Evolutionary conservation across 352 stramenopile genomes (phyloP).

Genomic region (Pythium graminicola): DNA sequence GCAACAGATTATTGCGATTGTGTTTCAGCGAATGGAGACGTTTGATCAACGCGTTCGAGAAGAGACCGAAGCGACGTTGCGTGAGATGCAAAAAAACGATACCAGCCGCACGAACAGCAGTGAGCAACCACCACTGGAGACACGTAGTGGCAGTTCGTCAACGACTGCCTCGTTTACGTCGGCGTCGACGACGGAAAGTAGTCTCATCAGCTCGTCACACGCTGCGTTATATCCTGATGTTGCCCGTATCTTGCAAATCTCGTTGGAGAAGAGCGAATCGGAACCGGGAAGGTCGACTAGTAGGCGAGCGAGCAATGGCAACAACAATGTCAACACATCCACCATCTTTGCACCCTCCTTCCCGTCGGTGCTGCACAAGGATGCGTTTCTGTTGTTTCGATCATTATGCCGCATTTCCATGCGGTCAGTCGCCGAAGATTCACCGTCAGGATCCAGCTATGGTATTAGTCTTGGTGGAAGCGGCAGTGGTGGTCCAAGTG

Average conservation of each 20-base stretch:
- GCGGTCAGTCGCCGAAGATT: slow-evolving; percentile 92
- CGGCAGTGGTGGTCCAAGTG: slow-evolving; percentile 29
- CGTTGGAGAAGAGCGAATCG: background rate
- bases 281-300: background rate
- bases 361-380: slow-evolving; percentile 95
- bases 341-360: slow-evolving; percentile 73
- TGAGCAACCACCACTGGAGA: background rate
- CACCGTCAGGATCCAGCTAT: slow-evolving; percentile 29
- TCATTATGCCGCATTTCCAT: slow-evolving; percentile 92
- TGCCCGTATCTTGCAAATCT: slow-evolving; percentile 27
- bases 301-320: slow-evolving; percentile 1
- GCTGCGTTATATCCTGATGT: slow-evolving; percentile 46
- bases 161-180: slow-evolving; percentile 15
- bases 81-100: slow-evolving; percentile 35
- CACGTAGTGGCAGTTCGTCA: slow-evolving; percentile 1
- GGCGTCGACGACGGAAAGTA: slow-evolving; percentile 7
- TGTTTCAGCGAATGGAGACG: slow-evolving; percentile 96
- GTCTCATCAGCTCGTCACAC: slow-evolving; percentile 6
- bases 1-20: slow-evolving; percentile 95
- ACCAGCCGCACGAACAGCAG: slow-evolving; percentile 12
- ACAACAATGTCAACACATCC: slow-evolving; percentile 19
- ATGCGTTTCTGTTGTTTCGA: slow-evolving; percentile 97
- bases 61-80: slow-evolving; percentile 52
- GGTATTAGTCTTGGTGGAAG: slow-evolving; percentile 18
- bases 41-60: slow-evolving; percentile 72